Percentiles rank a stretch among this genome's conserved stretches.
Evolutionary conservation across 2,329 filamentous ascomycete genomes (phyloP).

Genomic region (Xylariaceae sp.): DNA sequence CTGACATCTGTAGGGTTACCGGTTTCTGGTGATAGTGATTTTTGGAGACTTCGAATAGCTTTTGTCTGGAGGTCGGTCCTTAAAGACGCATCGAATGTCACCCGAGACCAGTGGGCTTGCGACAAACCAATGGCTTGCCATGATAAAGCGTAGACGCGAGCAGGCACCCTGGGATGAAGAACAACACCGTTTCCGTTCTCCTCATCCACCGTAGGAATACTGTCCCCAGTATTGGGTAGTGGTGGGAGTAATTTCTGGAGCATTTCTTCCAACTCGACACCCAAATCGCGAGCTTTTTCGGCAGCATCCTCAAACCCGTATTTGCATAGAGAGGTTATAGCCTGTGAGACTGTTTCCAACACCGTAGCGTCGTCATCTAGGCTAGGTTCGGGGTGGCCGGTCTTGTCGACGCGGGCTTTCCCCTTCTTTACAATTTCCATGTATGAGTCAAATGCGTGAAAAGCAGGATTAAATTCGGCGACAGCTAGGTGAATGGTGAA

Average conservation of each 20-base stretch:
- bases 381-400: constrained; percentile 70
- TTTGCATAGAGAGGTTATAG: constrained; percentile 79
- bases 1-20: constrained; percentile 73
- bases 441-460: constrained; percentile 92
- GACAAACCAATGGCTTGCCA: constrained; percentile 88
- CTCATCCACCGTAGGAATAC: constrained; percentile 41
- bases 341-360: constrained; percentile 79
- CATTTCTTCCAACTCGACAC: constrained; percentile 75
- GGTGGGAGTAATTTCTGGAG: constrained; percentile 63
- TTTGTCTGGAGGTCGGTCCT: constrained; percentile 77
- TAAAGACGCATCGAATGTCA: constrained; percentile 76
- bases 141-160: constrained; percentile 69
- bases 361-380: constrained; percentile 82
- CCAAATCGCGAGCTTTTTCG: constrained; percentile 78
- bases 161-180: constrained; percentile 57
- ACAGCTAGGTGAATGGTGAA: constrained; percentile 88
- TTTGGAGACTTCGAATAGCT: constrained; percentile 77
- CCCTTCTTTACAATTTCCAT: constrained; percentile 85
- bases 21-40: constrained; percentile 71
- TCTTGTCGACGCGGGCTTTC: constrained; percentile 83
- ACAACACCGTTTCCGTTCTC: constrained; percentile 42
- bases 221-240: constrained; percentile 38
- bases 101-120: constrained; percentile 84
- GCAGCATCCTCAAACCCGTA: constrained; percentile 78
- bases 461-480: constrained; percentile 89